Evolutionary conservation across 2,329 filamentous ascomycete genomes (phyloP).

Genomic region (Xylaria digitata): DNA sequence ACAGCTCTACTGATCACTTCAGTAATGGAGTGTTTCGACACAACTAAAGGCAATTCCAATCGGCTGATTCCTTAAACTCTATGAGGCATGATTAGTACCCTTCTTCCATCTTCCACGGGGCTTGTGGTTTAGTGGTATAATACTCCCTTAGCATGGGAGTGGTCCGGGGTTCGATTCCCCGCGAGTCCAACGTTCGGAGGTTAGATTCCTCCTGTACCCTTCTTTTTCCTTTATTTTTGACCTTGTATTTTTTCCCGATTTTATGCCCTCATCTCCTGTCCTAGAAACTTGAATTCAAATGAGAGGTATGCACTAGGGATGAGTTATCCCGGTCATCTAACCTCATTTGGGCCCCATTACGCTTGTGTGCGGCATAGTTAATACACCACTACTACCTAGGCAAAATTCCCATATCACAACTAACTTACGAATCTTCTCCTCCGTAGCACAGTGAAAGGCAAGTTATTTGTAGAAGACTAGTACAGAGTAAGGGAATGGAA

Average conservation of each 20-base stretch:
- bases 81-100: neutral
- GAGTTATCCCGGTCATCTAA: too few species aligned
- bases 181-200: conserved; percentile 37
- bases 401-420: too few species aligned
- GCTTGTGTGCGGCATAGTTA: too few species aligned
- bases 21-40: too few species aligned
- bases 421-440: too few species aligned
- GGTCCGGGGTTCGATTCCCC: conserved; percentile 45
- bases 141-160: conserved; percentile 42
- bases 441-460: too few species aligned
- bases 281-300: too few species aligned
- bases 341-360: too few species aligned
- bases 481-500: neutral
- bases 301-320: too few species aligned
- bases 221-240: neutral
- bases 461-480: neutral
- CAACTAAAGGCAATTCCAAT: neutral
- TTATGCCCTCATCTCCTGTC: too few species aligned
- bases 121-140: conserved; percentile 42
- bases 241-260: neutral
- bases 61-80: neutral
- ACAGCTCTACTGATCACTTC: too few species aligned
- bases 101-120: conserved; percentile 11
- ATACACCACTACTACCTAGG: too few species aligned
- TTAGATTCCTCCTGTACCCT: conserved; percentile 34